Evolutionary conservation across 2,329 filamentous ascomycete species (phyloP), one percentile per base, ranked within the genome.

Genomic region (Bimuria novae-zelandiae): DNA sequence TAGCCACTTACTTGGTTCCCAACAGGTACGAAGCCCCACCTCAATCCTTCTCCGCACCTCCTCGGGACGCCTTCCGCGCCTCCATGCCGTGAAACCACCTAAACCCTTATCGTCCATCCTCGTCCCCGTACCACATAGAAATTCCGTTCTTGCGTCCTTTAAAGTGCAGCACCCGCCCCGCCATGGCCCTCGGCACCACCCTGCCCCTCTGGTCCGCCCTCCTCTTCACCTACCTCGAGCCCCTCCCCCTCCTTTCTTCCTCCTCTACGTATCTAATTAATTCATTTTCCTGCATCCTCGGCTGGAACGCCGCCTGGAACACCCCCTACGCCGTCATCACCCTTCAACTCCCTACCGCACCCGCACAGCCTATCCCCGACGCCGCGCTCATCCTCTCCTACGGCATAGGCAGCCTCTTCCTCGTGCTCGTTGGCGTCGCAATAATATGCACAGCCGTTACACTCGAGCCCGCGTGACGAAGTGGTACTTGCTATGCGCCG

Each of bases 161-260:
- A 29, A 11, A 8, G 8, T 4, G 23, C 11, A 10, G 7, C 22
- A 6, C 37, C 12, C 37, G 14, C 16, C 2, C 21, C 51, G 16
- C 40, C 27, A 67, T 67, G 64, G 59, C 63, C 11, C 60, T 68
- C 30, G 64, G 64, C 29, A 68, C 59, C 8, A 53, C 52, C 8
- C 50, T 70, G 7, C 63, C 64, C 8, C 36, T 56, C 46, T 68
- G 62, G 63, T 64, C 59, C 7, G 67, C 65, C 14, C 51, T 70
- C 1, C 43, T 70, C 11, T 66, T 67, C 53, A 61, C 61, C 17
- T 68, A 66, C 49, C 42, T 70, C 10, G 61, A 70, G 53, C 62
- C 65, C 6, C 27, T 61, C 14, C 7, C 51, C 61, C 65, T 67
- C 61, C 59, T 64, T 51, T 19, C 49, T 19, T 29, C 12, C 10